Base-by-base conservation (phyloP, 305 asterid genomes). In the Fraxinus greggii region DNA sequence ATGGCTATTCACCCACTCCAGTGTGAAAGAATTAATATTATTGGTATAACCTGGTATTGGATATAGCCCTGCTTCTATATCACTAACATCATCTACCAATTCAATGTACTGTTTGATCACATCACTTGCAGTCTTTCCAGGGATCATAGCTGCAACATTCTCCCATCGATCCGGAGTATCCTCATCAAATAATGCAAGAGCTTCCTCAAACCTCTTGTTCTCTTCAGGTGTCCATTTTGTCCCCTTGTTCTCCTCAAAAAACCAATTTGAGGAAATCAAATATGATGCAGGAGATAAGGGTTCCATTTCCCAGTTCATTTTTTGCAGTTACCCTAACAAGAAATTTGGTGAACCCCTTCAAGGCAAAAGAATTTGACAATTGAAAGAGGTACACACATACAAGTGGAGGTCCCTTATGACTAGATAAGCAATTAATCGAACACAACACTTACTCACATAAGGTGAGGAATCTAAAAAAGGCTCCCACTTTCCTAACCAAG, bases 151-250 rank as follows among this genome's bases (percentile, higher is more conserved):
- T 6, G 99, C 99, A 69, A 95, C 99, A 87, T 95, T 93, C 83
- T 87, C 84, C 99, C 99, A 95, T 40, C 99, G 84, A 51, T 95
- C 98, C 0, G 98, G 99, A 7, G 98, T 93, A 17, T 95, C 97
- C 74, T 88, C 89, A 36, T 95, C 99, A 65, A 90, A 95, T 72
- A 92, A 80, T 12, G 99, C 97, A 0, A 95, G 89, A 6, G 99
- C 99, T 70, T 91, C 88, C 72, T 95, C 99, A 76, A 95, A 95
- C 77, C 84, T 83, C 36, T 93, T 95, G 89, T 95, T 95, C 87
- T 95, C 99, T 84, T 93, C 98, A 3, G 87, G 65, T 1, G 95
- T 95, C 99, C 99, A 95, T 12, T 80, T 90, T 0, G 90, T 45
- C 0, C 76, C 91, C 56, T 84, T 83, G 72, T 48, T 80, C 31